Percentiles rank a stretch among this genome's conserved stretches.
Evolutionary conservation across 345 rosid genomes (phyloP).

Genomic region (Punica granatum): DNA sequence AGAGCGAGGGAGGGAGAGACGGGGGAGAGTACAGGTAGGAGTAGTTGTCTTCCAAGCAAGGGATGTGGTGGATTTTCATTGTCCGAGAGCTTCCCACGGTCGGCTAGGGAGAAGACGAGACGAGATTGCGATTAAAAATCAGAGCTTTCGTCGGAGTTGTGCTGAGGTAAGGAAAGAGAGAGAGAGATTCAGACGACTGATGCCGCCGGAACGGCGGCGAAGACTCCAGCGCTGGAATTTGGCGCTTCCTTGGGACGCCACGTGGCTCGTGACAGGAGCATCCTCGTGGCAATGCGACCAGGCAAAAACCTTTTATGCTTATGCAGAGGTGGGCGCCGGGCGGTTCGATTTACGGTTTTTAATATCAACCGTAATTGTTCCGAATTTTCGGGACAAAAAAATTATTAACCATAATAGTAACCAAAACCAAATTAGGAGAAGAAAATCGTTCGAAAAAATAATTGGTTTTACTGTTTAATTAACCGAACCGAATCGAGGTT

Average conservation of each 20-base stretch:
- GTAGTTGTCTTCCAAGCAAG: constrained; percentile 88
- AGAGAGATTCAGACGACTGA: neutral
- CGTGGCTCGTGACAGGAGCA: neutral
- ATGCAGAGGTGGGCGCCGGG: no score
- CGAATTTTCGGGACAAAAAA: no score
- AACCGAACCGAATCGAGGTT: no score
- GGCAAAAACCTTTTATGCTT: no score
- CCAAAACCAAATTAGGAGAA: no score
- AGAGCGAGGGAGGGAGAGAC: neutral
- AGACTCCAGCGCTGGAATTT: neutral
- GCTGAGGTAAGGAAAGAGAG: neutral
- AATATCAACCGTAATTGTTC: no score
- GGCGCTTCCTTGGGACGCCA: neutral
- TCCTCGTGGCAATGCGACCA: no score
- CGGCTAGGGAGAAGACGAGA: no score
- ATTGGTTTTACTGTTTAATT: no score
- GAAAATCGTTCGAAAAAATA: no score
- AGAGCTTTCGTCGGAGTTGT: neutral
- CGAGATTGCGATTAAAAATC: neutral
- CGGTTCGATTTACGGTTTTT: no score
- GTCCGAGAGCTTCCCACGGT: neutral
- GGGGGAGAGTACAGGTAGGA: constrained; percentile 48
- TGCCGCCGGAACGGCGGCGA: neutral
- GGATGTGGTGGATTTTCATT: constrained; percentile 60
- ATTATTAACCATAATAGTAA: no score